These are phyloP conservation scores for Polyplosphaeria fusca DNA, from an alignment of 495 filamentous ascomycete species.

Conservation along the genomic window DNA sequence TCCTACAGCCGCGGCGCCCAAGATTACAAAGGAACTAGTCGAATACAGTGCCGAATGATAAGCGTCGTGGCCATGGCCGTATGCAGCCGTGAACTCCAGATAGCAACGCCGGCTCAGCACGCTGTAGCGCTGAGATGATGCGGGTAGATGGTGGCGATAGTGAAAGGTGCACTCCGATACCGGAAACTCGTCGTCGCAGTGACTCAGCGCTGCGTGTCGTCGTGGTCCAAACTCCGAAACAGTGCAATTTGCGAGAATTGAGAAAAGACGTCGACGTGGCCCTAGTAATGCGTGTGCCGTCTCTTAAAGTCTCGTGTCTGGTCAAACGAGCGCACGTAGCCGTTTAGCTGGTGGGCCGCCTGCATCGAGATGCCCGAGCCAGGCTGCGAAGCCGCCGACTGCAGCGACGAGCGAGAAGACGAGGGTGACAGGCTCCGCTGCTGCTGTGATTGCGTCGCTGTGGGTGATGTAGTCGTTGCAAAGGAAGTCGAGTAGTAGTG, in stretches of 20 bases:
- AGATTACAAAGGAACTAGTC: conserved; percentile 4
- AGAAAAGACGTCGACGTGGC: neutral
- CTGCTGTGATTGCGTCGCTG: conserved; percentile 18
- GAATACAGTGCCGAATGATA: conserved; percentile 25
- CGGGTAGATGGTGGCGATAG: neutral
- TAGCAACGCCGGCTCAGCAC: conserved; percentile 9
- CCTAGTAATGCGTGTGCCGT: conserved; percentile 46
- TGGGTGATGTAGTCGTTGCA: conserved; percentile 14
- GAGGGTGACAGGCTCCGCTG: conserved; percentile 63
- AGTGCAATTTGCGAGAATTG: conserved; percentile 9
- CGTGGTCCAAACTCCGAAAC: conserved; percentile 14
- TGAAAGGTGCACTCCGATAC: neutral
- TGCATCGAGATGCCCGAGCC: conserved; percentile 65
- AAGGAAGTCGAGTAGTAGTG: conserved; percentile 28
- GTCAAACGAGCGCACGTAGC: conserved; percentile 86
- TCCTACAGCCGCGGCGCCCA: conserved; percentile 8
- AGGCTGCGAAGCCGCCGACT: conserved; percentile 58
- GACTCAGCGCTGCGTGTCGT: conserved; percentile 15
- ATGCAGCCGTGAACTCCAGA: conserved; percentile 9
- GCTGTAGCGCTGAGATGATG: conserved; percentile 5
- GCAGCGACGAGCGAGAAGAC: conserved; percentile 78
- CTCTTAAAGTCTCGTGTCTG: conserved; percentile 66
- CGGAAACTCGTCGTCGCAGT: conserved; percentile 7
- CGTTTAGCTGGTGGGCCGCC: conserved; percentile 73
- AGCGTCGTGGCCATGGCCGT: neutral